Base-by-base conservation (phyloP, 192 early-diverging fungal species). In the Piromyces sp. region DNA sequence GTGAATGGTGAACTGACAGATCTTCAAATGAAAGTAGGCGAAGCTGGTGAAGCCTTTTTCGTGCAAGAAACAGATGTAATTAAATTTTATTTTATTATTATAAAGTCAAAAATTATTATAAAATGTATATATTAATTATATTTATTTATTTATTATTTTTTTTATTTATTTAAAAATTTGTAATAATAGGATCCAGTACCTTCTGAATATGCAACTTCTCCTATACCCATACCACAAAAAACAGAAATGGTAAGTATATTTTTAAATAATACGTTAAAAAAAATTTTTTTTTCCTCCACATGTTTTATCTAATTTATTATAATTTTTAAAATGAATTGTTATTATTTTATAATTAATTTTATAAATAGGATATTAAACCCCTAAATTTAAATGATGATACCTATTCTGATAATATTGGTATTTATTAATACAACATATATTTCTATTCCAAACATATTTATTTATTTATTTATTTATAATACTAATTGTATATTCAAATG, bases 41-140 rank as follows among this genome's bases (percentile, higher is more conserved):
- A 98, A 80, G 94, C 94, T 17, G 97, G 97, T 30, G 97, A 99
- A 85, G 96, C 95, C 29, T 99, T 99, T 85, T 99, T 99, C 87
- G 96, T 99, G 9, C 89, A 98, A 31, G 95, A 97, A 84, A 94
- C 95, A 0, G 95, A 97, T 31, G 87, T 83, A 79, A 38, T 12
- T 6, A 19, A 29, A 29, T 80, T 42, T 30, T 16, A 13, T 30
- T 30, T 19, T 30, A 51, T 30, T n/a, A 30, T 7, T 30, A 30
- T 3, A 15, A 78, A 26, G 19, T 29, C 30, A 42, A 79, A 12
- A 9, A 13, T 58, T 31, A 30, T 15, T 14, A 14, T 40, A 40
- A 14, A 15, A 40, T 40, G 11, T 14, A 14, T 40, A 40, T 40
- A n/a, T n/a, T n/a, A n/a, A n/a, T n/a, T n/a, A n/a, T n/a, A n/a